These are phyloP conservation scores for Scedosporium minutisporum DNA, from an alignment of 2,329 filamentous ascomycete genomes.

Conservation along the genomic window DNA sequence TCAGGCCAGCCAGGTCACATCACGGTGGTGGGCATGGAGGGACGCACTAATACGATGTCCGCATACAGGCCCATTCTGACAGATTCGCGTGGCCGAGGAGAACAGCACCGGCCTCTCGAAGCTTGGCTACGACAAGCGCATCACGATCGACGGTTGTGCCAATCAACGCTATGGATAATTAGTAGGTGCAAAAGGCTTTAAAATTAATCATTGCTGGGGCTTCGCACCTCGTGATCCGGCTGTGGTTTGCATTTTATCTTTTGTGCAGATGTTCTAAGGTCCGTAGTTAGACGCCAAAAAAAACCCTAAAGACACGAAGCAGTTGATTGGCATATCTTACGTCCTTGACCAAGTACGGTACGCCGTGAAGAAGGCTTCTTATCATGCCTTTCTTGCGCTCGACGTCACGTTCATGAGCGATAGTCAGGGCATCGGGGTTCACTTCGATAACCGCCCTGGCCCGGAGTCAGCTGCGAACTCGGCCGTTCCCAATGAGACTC, in stretches of 20 bases:
- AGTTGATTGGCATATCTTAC: not conserved
- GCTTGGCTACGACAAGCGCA: conserved; percentile 49
- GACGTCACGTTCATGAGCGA: conserved; percentile 49
- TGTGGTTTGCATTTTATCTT: conserved; percentile 64
- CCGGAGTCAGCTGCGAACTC: not conserved
- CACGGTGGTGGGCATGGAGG: not conserved
- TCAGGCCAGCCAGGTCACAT: not conserved
- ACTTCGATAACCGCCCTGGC: conserved; percentile 49
- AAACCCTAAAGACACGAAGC: not conserved
- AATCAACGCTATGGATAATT: conserved; percentile 44
- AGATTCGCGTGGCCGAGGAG: conserved; percentile 62
- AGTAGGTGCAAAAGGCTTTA: not conserved
- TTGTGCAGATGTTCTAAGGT: conserved; percentile 51
- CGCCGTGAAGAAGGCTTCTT: conserved; percentile 62
- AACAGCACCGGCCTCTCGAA: conserved; percentile 57
- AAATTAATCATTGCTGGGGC: not conserved
- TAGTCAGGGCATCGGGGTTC: conserved; percentile 57
- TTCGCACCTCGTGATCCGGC: conserved; percentile 42
- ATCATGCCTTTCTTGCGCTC: conserved; percentile 48
- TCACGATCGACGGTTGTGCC: conserved; percentile 60
- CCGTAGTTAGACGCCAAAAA: not conserved
- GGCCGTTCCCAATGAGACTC: not conserved
- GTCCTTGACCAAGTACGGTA: conserved; percentile 68
- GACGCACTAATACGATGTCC: conserved; percentile 46
- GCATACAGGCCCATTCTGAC: conserved; percentile 68